phyloP scores from a whole-genome alignment of 2,329 filamentous ascomycete species.

The Sporothrix luriei region DNA sequence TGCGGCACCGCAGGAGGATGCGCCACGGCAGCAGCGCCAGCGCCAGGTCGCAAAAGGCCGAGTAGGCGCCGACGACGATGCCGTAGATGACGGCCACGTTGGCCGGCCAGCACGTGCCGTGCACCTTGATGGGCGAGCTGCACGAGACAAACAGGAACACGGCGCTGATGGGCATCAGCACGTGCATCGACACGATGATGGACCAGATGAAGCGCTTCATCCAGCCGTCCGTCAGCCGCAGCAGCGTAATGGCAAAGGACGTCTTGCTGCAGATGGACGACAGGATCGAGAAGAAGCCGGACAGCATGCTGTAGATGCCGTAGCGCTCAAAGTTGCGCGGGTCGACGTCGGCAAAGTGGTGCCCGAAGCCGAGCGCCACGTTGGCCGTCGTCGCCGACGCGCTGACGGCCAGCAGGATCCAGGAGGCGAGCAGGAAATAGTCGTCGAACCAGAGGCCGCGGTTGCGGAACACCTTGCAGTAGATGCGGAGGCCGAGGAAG shows the following conservation, averaged over 20 bases:
- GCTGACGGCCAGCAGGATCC: constrained; percentile 35
- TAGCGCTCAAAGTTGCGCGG: constrained; percentile 27
- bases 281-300: constrained; percentile 39
- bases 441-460: constrained; percentile 41
- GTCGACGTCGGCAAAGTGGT: constrained; percentile 16
- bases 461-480: constrained; percentile 37
- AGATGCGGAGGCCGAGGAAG: constrained; percentile 38
- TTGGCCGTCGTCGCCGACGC: constrained; percentile 18
- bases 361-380: constrained; percentile 29
- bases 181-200: constrained; percentile 43
- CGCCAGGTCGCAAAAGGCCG: constrained; percentile 38
- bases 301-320: constrained; percentile 35
- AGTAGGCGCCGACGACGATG: constrained; percentile 38
- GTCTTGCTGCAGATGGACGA: constrained; percentile 44
- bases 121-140: constrained; percentile 37
- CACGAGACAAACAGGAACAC: constrained; percentile 40
- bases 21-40: constrained; percentile 41
- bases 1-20: constrained; percentile 40
- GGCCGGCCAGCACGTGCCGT: constrained; percentile 39
- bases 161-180: constrained; percentile 39
- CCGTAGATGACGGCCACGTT: constrained; percentile 37
- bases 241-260: constrained; percentile 44
- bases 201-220: constrained; percentile 40
- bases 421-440: constrained; percentile 38
- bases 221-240: constrained; percentile 41